phyloP scores from a whole-genome alignment of 495 filamentous ascomycete genomes.

The Talaromyces proteolyticus region DNA sequence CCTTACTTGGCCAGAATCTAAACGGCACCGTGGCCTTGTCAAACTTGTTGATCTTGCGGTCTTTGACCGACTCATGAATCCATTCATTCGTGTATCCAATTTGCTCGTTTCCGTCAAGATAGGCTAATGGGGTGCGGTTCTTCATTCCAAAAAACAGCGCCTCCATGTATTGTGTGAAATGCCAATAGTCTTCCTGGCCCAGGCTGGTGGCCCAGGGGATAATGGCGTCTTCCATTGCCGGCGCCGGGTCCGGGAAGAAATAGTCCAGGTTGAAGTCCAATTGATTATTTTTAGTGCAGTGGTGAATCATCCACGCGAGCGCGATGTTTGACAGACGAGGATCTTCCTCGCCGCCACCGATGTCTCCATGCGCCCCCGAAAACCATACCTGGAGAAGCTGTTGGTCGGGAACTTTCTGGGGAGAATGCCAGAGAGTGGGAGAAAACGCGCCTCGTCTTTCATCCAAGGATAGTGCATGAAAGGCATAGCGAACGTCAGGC shows the following conservation, averaged over 20 bases:
- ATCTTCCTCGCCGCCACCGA: slow-evolving; percentile 42
- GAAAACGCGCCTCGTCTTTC: slow-evolving; percentile 46
- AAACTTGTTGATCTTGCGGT: slow-evolving; percentile 4
- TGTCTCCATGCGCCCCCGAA: slow-evolving; percentile 46
- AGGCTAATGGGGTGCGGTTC: slow-evolving; percentile 13
- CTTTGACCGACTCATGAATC: slow-evolving; percentile 20
- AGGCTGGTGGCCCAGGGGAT: slow-evolving; percentile 15
- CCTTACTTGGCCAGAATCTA: slow-evolving; percentile 4
- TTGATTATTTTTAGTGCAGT: slow-evolving; percentile 19
- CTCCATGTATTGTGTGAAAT: slow-evolving; percentile 4
- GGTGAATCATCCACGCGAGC: slow-evolving; percentile 43
- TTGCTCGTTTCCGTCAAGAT: background rate
- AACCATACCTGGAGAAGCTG: slow-evolving; percentile 50
- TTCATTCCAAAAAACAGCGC: slow-evolving; percentile 8
- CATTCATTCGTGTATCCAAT: slow-evolving; percentile 15
- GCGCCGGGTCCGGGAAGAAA: slow-evolving; percentile 12
- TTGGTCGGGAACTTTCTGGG: slow-evolving; percentile 14
- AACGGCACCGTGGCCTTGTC: background rate
- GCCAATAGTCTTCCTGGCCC: slow-evolving; percentile 5
- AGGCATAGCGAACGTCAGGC: slow-evolving; percentile 48
- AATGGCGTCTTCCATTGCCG: background rate
- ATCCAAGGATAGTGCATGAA: slow-evolving; percentile 54
- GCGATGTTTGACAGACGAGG: slow-evolving; percentile 32
- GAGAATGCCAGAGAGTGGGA: slow-evolving; percentile 49
- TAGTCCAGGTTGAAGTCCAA: slow-evolving; percentile 12